A percentile compares a stretch with the other conserved stretches of the same genome.
Conservation (phyloP, 371 early-diverging fungal species). For the Lichtheimia hyalospora region DNA sequence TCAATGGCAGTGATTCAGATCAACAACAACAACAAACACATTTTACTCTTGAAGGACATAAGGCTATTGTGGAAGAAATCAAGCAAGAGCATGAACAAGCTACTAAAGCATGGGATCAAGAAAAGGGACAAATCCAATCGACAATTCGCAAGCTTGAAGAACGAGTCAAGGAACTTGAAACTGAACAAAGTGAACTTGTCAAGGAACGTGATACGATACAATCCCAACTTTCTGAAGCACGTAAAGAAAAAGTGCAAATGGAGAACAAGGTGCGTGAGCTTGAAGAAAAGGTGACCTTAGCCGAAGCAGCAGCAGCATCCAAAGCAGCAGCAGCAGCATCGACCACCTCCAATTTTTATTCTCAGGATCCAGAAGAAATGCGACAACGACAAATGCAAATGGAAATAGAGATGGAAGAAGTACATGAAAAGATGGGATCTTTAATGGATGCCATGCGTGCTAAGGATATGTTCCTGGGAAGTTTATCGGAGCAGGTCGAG, state of each 20-base stretch:
- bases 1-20: slow-evolving; percentile 17
- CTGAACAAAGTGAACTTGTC: slow-evolving; percentile 54
- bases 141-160: slow-evolving; percentile 33
- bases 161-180: slow-evolving; percentile 50
- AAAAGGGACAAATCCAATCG: slow-evolving; percentile 14
- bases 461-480: slow-evolving; percentile 48
- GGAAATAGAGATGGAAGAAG: slow-evolving; percentile 53
- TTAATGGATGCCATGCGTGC: slow-evolving; percentile 49
- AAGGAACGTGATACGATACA: slow-evolving; percentile 64
- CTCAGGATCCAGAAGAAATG: slow-evolving; percentile 33
- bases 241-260: slow-evolving; percentile 54
- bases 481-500: slow-evolving; percentile 50
- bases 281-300: slow-evolving; percentile 46
- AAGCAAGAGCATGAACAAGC: slow-evolving; percentile 25
- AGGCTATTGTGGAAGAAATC: slow-evolving; percentile 41
- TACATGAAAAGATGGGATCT: slow-evolving; percentile 48
- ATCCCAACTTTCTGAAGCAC: slow-evolving; percentile 48
- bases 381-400: slow-evolving; percentile 43
- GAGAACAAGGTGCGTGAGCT: slow-evolving; percentile 38
- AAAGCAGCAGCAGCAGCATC: slow-evolving; percentile 22
- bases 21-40: slow-evolving; percentile 11
- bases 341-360: slow-evolving; percentile 23
- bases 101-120: slow-evolving; percentile 22
- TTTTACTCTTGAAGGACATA: slow-evolving; percentile 36
- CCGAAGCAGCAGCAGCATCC: slow-evolving; percentile 44